phyloP scores from a whole-genome alignment of 164 flowering plant species.

The Liquidambar formosana region DNA sequence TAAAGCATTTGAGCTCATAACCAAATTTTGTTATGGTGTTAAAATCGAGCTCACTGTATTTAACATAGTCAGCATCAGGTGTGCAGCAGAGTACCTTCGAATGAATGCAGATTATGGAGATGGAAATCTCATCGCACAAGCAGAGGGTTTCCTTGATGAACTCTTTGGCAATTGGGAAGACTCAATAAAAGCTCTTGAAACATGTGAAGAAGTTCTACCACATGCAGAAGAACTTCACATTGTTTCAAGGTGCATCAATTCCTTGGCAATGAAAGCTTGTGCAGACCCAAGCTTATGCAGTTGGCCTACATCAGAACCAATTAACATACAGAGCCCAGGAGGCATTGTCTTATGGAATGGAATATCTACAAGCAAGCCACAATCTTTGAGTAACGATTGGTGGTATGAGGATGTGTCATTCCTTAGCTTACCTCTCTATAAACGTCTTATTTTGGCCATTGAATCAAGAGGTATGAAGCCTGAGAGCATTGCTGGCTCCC shows the following conservation, averaged over 20 bases:
- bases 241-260: slow-evolving; percentile 50
- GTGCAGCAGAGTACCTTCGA: slow-evolving; percentile 55
- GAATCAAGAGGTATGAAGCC: slow-evolving; percentile 41
- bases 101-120: slow-evolving; percentile 57
- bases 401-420: slow-evolving; percentile 56
- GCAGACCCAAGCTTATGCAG: slow-evolving; percentile 40
- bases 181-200: slow-evolving; percentile 50
- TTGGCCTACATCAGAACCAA: slow-evolving; percentile 31
- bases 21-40: slow-evolving; percentile 59
- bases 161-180: slow-evolving; percentile 51
- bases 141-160: slow-evolving; percentile 48
- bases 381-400: slow-evolving; percentile 38
- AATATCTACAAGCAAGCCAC: slow-evolving; percentile 30
- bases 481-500: slow-evolving; percentile 40
- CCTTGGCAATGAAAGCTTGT: slow-evolving; percentile 55
- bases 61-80: slow-evolving; percentile 47
- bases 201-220: slow-evolving; percentile 49
- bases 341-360: slow-evolving; percentile 45
- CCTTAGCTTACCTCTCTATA: slow-evolving; percentile 40
- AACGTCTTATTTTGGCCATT: slow-evolving; percentile 37
- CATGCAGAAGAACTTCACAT: slow-evolving; percentile 50
- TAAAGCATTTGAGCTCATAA: slow-evolving; percentile 46
- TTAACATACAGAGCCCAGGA: slow-evolving; percentile 4
- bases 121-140: slow-evolving; percentile 45
- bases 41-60: slow-evolving; percentile 45